Conservation (phyloP, 768 basidiomycete genomes). For the Termitomyces eurrhizus region DNA sequence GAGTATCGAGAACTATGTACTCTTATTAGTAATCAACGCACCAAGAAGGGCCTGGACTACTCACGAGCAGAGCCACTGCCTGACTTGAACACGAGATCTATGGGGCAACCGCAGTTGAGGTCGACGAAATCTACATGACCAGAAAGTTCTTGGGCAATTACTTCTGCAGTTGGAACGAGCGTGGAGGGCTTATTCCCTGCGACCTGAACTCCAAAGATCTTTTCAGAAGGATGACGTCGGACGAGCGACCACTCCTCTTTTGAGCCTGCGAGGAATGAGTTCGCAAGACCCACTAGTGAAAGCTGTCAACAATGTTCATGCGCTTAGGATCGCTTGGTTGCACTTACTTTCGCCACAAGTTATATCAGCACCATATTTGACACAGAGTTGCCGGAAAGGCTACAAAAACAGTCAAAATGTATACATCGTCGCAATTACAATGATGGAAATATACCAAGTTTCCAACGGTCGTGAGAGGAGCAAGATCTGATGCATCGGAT, state of each 20-base stretch:
- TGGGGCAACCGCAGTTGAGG: conserved; percentile 95
- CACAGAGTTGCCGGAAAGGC: conserved; percentile 92
- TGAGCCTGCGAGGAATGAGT: conserved; percentile 83
- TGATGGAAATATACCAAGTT: conserved; percentile 61
- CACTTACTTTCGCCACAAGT: conserved; percentile 87
- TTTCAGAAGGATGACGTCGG: conserved; percentile 82
- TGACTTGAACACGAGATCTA: conserved; percentile 89
- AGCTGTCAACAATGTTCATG: background rate
- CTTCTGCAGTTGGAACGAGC: conserved; percentile 79
- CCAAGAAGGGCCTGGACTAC: conserved; percentile 25
- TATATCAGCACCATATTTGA: conserved; percentile 86
- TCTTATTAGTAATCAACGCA: background rate
- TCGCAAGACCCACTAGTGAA: conserved; percentile 81
- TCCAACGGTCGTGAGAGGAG: conserved; percentile 90
- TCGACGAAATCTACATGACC: conserved; percentile 85
- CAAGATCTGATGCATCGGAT: conserved; percentile 26
- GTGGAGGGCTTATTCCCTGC: conserved; percentile 83
- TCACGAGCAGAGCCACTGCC: conserved; percentile 87
- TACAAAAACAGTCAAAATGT: conserved; percentile 23
- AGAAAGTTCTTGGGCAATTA: conserved; percentile 65
- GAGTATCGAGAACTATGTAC: conserved; percentile 71
- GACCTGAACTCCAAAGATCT: conserved; percentile 86
- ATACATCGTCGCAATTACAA: background rate
- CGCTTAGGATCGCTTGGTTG: background rate
- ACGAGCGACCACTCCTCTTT: conserved; percentile 96